phyloP scores from a whole-genome alignment of 1,139 yeast species.

The Saccharomyces hybrid region DNA sequence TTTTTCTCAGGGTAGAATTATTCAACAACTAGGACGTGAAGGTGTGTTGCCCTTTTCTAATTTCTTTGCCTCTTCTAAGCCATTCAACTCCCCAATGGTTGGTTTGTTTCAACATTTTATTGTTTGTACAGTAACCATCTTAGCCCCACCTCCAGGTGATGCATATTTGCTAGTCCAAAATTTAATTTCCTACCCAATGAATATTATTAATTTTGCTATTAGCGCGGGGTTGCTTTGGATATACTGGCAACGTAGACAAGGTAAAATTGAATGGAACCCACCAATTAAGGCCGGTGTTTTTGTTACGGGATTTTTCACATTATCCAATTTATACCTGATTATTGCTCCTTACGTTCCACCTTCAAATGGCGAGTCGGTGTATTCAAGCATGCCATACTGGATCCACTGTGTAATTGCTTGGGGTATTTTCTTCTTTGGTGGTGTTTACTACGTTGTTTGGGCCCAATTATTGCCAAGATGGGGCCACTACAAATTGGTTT shows the following conservation, averaged over 20 bases:
- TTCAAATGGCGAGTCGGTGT: conserved; percentile 53
- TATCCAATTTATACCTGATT: conserved; percentile 62
- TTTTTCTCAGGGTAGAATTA: conserved; percentile 69
- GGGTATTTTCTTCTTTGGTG: conserved; percentile 70
- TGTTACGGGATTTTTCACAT: conserved; percentile 54
- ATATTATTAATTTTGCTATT: conserved; percentile 61
- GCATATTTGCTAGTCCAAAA: conserved; percentile 70
- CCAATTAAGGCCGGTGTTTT: conserved; percentile 63
- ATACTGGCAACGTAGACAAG: conserved; percentile 48
- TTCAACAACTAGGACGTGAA: conserved; percentile 67
- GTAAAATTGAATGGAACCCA: conserved; percentile 59
- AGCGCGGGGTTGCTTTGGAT: conserved; percentile 66
- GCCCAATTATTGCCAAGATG: conserved; percentile 49
- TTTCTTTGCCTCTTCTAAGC: conserved; percentile 46
- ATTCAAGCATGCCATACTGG: conserved; percentile 63
- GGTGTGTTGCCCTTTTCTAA: conserved; percentile 62
- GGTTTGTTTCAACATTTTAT: conserved; percentile 49
- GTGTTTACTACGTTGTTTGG: conserved; percentile 65
- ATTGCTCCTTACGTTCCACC: conserved; percentile 84
- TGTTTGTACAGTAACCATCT: conserved; percentile 45
- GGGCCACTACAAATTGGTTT: conserved; percentile 52
- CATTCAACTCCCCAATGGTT: conserved; percentile 41
- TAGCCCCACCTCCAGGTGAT: conserved; percentile 69
- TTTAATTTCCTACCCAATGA: conserved; percentile 68
- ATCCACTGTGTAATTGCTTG: conserved; percentile 77